Evolutionary conservation across 176 grass and related monocot species (phyloP).

Genomic region (Chrysopogon serrulatus): DNA sequence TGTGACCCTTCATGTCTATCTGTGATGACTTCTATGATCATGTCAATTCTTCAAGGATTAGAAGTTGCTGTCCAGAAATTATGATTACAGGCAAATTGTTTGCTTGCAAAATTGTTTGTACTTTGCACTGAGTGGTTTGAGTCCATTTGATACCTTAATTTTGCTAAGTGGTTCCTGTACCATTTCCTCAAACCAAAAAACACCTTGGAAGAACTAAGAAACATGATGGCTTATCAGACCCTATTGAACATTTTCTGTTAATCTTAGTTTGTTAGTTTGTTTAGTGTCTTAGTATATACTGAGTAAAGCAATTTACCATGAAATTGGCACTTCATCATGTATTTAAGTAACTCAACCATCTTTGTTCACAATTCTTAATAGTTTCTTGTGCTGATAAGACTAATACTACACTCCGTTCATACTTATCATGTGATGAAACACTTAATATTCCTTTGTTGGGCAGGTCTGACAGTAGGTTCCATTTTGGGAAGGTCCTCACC

Average conservation of each 20-base stretch:
- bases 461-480: conserved; percentile 15
- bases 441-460: conserved; percentile 6
- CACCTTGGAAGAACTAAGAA: not conserved
- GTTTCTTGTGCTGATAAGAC: not conserved
- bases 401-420: not conserved
- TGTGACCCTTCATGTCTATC: not conserved
- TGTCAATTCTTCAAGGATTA: not conserved
- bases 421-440: conserved; percentile 9
- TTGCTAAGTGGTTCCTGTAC: not conserved
- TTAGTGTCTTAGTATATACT: not conserved
- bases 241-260: not conserved
- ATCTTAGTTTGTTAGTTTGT: not conserved
- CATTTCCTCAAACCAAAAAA: not conserved
- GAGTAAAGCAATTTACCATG: not conserved
- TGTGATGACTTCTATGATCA: not conserved
- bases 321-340: not conserved
- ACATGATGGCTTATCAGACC: not conserved
- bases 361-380: conserved; percentile 1
- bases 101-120: not conserved
- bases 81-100: not conserved
- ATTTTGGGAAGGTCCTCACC: not conserved
- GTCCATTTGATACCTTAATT: not conserved
- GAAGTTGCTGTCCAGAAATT: not conserved
- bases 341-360: not conserved
- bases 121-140: not conserved